A percentile compares a stretch with the other conserved stretches of the same genome.
Conservation (phyloP, 106 monocot genomes). For the Apostasia ramifera region DNA sequence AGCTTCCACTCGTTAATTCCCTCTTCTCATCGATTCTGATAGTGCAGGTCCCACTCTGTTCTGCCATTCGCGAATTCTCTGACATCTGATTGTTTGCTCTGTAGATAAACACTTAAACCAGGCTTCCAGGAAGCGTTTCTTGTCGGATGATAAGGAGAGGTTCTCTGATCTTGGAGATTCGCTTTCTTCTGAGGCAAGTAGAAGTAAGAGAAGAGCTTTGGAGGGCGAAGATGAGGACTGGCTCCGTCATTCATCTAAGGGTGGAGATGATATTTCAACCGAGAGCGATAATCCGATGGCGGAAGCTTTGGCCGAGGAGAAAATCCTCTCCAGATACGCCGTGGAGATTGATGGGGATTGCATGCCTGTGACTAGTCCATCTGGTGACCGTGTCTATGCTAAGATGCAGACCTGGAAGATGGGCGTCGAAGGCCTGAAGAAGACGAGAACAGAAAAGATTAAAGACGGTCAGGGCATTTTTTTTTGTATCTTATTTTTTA, state of each 20-base stretch:
- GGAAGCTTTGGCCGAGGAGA: conserved; percentile 27
- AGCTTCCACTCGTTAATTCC: neutral
- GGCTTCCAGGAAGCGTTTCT: conserved; percentile 23
- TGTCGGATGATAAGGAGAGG: conserved; percentile 2
- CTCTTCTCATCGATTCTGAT: neutral
- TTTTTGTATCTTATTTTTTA: neutral
- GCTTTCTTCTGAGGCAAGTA: conserved; percentile 13
- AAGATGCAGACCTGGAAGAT: conserved; percentile 27
- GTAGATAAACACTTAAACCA: conserved; percentile 6
- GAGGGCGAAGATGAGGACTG: conserved; percentile 51
- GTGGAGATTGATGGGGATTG: conserved; percentile 81
- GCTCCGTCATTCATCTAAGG: conserved; percentile 42
- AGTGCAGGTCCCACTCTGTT: no score
- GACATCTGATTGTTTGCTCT: neutral
- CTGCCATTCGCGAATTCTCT: neutral
- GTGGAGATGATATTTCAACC: neutral
- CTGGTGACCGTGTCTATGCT: conserved; percentile 80
- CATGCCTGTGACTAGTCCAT: conserved; percentile 65
- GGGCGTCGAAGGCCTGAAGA: conserved; percentile 5
- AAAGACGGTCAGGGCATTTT: conserved; percentile 20
- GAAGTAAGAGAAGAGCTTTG: conserved; percentile 22
- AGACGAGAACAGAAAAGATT: conserved; percentile 8
- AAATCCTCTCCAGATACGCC: conserved; percentile 59
- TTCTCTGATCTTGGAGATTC: conserved; percentile 1
- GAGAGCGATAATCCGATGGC: conserved; percentile 6